These are phyloP conservation scores for Globisporangium cylindrosporum DNA, from an alignment of 352 stramenopile species.

Conservation along the genomic window DNA sequence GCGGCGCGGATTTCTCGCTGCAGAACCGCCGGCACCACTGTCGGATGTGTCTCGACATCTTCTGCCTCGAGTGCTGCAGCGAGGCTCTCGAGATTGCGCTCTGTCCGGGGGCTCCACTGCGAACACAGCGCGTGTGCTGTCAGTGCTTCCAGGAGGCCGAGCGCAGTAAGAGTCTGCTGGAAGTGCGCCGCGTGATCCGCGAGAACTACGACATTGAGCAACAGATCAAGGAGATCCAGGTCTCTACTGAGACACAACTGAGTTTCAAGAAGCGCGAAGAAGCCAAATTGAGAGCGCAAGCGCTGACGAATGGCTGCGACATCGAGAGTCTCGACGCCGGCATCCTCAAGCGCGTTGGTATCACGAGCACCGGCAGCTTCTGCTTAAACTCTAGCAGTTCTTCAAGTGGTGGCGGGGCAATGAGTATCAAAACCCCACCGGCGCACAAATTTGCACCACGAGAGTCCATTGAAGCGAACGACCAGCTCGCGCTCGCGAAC, in stretches of 20 bases:
- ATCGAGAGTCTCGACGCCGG: constrained; percentile 43
- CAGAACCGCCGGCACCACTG: constrained; percentile 61
- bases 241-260: constrained; percentile 33
- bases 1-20: constrained; percentile 41
- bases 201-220: constrained; percentile 68
- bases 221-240: constrained; percentile 39
- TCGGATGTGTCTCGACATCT: constrained; percentile 72
- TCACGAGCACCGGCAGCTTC: background rate
- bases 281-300: constrained; percentile 39
- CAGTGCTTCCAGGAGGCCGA: constrained; percentile 53
- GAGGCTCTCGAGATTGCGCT: constrained; percentile 51
- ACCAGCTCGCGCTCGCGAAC: constrained; percentile 59
- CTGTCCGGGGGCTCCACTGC: constrained; percentile 56
- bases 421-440: constrained; percentile 40
- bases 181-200: constrained; percentile 45
- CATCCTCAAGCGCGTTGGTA: constrained; percentile 43
- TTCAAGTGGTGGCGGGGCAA: constrained; percentile 21
- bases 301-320: constrained; percentile 40
- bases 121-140: constrained; percentile 51
- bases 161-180: constrained; percentile 42
- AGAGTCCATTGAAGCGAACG: constrained; percentile 59
- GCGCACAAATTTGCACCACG: constrained; percentile 65
- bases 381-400: background rate
- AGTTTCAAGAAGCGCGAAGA: constrained; percentile 37
- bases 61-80: constrained; percentile 52